Base-by-base conservation (phyloP, 208 protist genomes). In the Leishmania lainsoni region DNA sequence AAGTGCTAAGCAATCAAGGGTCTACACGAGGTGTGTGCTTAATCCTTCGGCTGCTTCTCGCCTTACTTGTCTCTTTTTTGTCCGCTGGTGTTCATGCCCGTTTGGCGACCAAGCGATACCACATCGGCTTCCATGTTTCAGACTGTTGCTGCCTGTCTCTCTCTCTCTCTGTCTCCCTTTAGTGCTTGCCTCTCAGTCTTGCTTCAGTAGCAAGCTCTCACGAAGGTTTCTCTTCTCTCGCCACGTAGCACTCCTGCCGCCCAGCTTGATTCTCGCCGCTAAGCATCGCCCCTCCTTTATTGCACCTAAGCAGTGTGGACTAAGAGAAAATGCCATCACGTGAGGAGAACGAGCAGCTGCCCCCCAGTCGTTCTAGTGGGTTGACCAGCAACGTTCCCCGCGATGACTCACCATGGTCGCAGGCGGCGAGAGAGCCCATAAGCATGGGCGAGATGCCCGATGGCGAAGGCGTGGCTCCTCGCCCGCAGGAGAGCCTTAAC, bases 341-440 rank as follows among this genome's bases (percentile, higher is more conserved):
- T 6, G 58, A 71, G 49, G 78, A 76, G 6, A 17, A 2, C 3
- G 69, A 76, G n/a, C 29, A 81, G 1, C 1, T 20, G 8, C 52
- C 52, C 26, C 48, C 29, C 22, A 29, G 26, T 6, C 14, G 26
- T 5, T 39, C 5, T 12, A 45, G n/a, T 10, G 3, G 1, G 10
- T 0, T 0, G 0, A 2, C 17, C 51, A 59, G 16, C 48, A 42
- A 10, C 65, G 8, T 32, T 22, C 26, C 10, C 45, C 45, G 29
- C 16, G 49, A 56, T 29, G 10, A 75, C 29, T 45, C 29, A 56
- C 26, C 29, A 8, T 4, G 9, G 42, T 58, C n/a, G 16, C 49
- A 58, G n/a, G 49, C 52, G 29, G 22, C 3, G 17, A 66, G 49
- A 71, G 79, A 82, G 59, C 79, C 71, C 12, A 71, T 82, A 3